Conservation (phyloP, 2,329 filamentous ascomycete species). For the Phyllosticta ampelicida region DNA sequence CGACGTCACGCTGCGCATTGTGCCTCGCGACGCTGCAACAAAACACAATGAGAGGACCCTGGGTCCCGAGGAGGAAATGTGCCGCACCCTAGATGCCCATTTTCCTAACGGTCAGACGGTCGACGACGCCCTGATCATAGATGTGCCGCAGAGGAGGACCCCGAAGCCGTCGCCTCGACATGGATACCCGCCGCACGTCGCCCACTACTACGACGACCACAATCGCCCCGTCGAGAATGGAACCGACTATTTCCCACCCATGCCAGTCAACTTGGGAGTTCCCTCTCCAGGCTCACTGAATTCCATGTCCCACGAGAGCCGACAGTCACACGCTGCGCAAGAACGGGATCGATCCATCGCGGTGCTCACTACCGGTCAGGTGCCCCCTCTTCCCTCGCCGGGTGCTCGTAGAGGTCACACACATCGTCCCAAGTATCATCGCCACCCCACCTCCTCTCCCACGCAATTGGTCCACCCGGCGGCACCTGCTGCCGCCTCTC, state of each 20-base stretch:
- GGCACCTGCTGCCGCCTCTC: constrained; percentile 24
- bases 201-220: constrained; percentile 47
- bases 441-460: constrained; percentile 74
- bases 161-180: constrained; percentile 68
- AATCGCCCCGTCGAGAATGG: constrained; percentile 55
- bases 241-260: constrained; percentile 75
- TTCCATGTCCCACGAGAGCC: constrained; percentile 25
- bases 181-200: constrained; percentile 22
- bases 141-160: constrained; percentile 65
- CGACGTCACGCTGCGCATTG: constrained; percentile 71
- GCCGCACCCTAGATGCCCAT: constrained; percentile 65
- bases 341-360: constrained; percentile 61
- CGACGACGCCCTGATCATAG: constrained; percentile 83
- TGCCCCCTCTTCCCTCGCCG: constrained; percentile 73
- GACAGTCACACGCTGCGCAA: constrained; percentile 33
- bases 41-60: constrained; percentile 53
- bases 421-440: constrained; percentile 51
- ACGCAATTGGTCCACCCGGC: constrained; percentile 45
- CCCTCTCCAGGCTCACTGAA: constrained; percentile 30
- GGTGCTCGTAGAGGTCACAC: constrained; percentile 52
- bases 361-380: constrained; percentile 67
- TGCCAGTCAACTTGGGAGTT: constrained; percentile 30
- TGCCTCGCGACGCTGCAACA: constrained; percentile 49
- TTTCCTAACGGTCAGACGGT: constrained; percentile 81
- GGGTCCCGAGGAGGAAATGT: constrained; percentile 78